Percentiles rank a stretch among this genome's conserved stretches.
Conservation (phyloP, 208 protist species). For the Trypanosoma avium region DNA sequence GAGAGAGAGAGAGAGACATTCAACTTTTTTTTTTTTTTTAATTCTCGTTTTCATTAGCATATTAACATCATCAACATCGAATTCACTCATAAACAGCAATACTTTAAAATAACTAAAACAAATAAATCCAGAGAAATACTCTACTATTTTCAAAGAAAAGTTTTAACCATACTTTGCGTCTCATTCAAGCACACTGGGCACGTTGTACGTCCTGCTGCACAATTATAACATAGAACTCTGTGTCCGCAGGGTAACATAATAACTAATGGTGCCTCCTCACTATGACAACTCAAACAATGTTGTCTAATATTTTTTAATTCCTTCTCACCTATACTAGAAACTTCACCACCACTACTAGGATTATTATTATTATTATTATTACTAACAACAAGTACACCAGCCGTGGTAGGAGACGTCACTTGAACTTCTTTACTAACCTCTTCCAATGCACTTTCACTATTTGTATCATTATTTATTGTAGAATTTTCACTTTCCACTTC, state of each 20-base stretch:
- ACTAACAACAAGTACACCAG: no score
- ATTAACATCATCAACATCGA: no score
- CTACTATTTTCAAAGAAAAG: constrained; percentile 6
- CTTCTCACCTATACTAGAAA: background rate
- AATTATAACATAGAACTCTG: constrained; percentile 69
- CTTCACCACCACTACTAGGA: background rate
- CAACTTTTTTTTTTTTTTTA: no score
- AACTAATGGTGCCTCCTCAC: constrained; percentile 38
- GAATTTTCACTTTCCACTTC: no score
- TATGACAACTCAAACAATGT: constrained; percentile 32
- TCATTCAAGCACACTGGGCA: constrained; percentile 78
- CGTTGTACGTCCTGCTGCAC: constrained; percentile 47
- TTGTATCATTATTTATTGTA: no score
- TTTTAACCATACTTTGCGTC: constrained; percentile 30
- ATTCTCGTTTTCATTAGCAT: no score
- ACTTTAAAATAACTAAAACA: background rate
- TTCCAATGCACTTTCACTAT: no score
- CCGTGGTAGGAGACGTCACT: no score
- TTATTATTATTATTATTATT: background rate
- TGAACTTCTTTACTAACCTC: no score
- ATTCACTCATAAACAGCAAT: no score
- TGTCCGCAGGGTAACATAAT: constrained; percentile 80
- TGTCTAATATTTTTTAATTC: background rate
- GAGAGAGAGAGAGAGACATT: no score
- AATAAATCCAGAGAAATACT: background rate